Evolutionary conservation across 345 rosid species (phyloP).

Genomic region (Salix caprea): DNA sequence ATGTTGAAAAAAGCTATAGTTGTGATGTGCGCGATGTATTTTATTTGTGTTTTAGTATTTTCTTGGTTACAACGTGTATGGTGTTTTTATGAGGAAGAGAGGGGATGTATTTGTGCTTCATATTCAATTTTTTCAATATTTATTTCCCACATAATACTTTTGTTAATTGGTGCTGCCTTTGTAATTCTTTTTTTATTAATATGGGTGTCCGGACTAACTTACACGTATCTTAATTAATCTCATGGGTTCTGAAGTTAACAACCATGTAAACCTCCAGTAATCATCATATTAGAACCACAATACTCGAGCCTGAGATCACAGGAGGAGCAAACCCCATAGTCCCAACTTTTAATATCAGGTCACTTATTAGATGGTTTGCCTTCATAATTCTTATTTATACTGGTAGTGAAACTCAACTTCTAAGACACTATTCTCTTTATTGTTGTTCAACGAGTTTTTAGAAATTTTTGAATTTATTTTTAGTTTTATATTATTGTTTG

Average conservation of each 20-base stretch:
- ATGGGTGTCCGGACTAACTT: fast-evolving
- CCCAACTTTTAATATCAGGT: too few species aligned
- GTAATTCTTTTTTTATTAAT: not conserved
- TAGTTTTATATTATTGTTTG: too few species aligned
- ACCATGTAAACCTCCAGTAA: too few species aligned
- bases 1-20: not conserved
- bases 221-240: too few species aligned
- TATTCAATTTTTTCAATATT: not conserved
- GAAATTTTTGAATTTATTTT: too few species aligned
- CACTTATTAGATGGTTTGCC: too few species aligned
- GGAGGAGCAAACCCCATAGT: too few species aligned
- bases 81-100: not conserved
- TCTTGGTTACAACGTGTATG: not conserved
- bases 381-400: too few species aligned
- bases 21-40: not conserved
- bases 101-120: not conserved
- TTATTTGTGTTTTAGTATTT: not conserved
- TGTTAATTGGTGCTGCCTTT: not conserved
- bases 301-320: fast-evolving
- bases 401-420: not conserved
- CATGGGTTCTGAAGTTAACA: too few species aligned
- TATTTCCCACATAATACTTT: not conserved
- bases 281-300: too few species aligned
- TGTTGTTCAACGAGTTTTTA: too few species aligned
- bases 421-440: too few species aligned